A percentile compares a stretch with the other conserved stretches of the same genome.
These are phyloP conservation scores for Cyphellophora attinorum DNA, from an alignment of 2,329 filamentous ascomycete species.

Conservation along the genomic window DNA sequence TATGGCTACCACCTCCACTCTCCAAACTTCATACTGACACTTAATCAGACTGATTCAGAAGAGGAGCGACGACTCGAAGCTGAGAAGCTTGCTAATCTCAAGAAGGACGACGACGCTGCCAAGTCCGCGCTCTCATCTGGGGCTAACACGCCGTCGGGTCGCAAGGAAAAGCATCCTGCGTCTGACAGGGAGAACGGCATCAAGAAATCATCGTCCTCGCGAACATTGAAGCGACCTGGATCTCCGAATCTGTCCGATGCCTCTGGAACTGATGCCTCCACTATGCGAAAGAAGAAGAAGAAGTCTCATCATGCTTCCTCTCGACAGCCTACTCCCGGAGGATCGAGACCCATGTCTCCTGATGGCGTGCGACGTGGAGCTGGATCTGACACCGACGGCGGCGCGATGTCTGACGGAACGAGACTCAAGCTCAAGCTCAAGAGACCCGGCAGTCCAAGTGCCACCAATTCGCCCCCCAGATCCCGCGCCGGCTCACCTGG, in stretches of 20 bases:
- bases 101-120: conserved; percentile 38
- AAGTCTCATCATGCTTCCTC: conserved; percentile 54
- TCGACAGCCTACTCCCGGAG: conserved; percentile 36
- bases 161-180: conserved; percentile 38
- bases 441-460: neutral
- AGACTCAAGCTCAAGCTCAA: conserved; percentile 10
- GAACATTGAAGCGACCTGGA: conserved; percentile 69
- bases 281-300: conserved; percentile 55
- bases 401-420: conserved; percentile 15
- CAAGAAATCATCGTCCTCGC: conserved; percentile 41
- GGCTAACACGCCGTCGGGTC: conserved; percentile 55
- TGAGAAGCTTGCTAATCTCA: conserved; percentile 42
- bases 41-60: conserved; percentile 35
- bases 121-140: conserved; percentile 53
- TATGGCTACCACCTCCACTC: conserved; percentile 26
- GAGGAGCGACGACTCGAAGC: conserved; percentile 46
- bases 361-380: conserved; percentile 8
- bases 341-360: conserved; percentile 17
- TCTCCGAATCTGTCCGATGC: conserved; percentile 84
- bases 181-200: conserved; percentile 20
- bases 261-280: conserved; percentile 76
- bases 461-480: conserved; percentile 21
- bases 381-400: conserved; percentile 17
- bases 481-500: conserved; percentile 55
- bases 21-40: no score